Conservation (phyloP, 371 early-diverging fungal genomes). For the Mucor indicus region DNA sequence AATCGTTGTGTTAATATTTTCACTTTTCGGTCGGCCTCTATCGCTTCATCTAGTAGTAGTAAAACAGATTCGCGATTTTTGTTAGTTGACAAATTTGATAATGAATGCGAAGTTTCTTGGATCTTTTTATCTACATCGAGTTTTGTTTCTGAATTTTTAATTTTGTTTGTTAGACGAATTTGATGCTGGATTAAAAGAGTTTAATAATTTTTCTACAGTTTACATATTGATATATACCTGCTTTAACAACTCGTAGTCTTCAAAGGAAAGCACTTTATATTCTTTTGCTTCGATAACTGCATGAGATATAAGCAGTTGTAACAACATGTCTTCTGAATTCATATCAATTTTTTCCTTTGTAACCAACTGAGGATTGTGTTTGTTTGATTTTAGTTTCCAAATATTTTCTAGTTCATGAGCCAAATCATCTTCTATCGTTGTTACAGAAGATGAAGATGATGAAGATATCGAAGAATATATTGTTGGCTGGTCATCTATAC, state of each 20-base stretch:
- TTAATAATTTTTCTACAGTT: not conserved
- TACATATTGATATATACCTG: conserved; percentile 27
- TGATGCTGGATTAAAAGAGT: conserved; percentile 17
- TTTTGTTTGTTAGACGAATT: conserved; percentile 15
- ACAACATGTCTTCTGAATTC: conserved; percentile 47
- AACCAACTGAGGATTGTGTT: not conserved
- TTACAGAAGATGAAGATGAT: conserved; percentile 13
- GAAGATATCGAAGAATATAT: conserved; percentile 15
- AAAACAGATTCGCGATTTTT: conserved; percentile 21
- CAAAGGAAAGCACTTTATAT: conserved; percentile 52
- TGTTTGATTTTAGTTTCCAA: conserved; percentile 27
- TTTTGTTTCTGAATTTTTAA: conserved; percentile 13
- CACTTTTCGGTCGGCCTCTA: conserved; percentile 60
- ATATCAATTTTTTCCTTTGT: conserved; percentile 26
- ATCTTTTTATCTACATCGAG: conserved; percentile 66
- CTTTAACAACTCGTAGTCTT: conserved; percentile 52
- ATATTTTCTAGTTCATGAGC: conserved; percentile 27
- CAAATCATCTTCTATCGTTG: conserved; percentile 22
- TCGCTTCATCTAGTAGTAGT: conserved; percentile 11
- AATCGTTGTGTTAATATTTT: conserved; percentile 68
- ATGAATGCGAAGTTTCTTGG: conserved; percentile 62
- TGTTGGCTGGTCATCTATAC: conserved; percentile 5
- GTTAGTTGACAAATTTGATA: conserved; percentile 48
- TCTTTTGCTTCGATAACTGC: conserved; percentile 61
- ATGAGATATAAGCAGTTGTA: conserved; percentile 59